Evolutionary conservation across 148 eudicot genomes (phyloP).

Genomic region (Camellia lanceoleosa): DNA sequence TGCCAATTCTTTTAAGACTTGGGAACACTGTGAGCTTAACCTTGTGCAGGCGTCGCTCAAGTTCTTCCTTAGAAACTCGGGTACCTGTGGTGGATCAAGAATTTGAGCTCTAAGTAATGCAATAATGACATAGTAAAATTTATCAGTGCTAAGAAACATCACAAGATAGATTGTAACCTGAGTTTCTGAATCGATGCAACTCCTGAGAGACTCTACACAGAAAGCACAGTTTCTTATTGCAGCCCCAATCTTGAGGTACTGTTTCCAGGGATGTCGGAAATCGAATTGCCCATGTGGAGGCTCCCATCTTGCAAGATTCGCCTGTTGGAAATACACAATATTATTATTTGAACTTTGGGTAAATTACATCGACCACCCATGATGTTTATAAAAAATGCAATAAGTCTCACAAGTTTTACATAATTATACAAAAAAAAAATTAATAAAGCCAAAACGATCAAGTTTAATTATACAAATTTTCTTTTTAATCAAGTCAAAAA

Average conservation of each 20-base stretch:
- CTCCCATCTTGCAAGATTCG: slow-evolving; percentile 86
- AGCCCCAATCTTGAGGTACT: slow-evolving; percentile 63
- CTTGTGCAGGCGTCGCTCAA: slow-evolving; percentile 43
- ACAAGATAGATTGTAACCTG: slow-evolving; percentile 36
- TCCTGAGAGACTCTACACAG: slow-evolving; percentile 58
- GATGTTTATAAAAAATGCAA: too few relatives aligned
- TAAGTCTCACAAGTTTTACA: too few relatives aligned
- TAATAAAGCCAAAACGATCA: too few relatives aligned
- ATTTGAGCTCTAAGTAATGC: background rate
- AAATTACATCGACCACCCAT: too few relatives aligned
- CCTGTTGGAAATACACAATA: slow-evolving; percentile 36
- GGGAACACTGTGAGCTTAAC: slow-evolving; percentile 51
- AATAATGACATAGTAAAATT: background rate
- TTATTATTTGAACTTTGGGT: too few relatives aligned
- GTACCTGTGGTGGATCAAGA: slow-evolving; percentile 39
- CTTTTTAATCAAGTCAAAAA: too few relatives aligned
- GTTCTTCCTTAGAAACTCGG: slow-evolving; percentile 52
- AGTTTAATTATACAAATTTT: too few relatives aligned
- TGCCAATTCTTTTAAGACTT: slow-evolving; percentile 61
- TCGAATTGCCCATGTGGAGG: slow-evolving; percentile 73
- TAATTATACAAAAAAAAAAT: too few relatives aligned
- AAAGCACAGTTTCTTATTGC: slow-evolving; percentile 66
- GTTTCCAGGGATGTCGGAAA: slow-evolving; percentile 82
- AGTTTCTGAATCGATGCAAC: slow-evolving; percentile 49
- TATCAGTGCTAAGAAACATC: background rate